phyloP scores from a whole-genome alignment of 176 grass and related monocot genomes.

The Oryza meyeriana region DNA sequence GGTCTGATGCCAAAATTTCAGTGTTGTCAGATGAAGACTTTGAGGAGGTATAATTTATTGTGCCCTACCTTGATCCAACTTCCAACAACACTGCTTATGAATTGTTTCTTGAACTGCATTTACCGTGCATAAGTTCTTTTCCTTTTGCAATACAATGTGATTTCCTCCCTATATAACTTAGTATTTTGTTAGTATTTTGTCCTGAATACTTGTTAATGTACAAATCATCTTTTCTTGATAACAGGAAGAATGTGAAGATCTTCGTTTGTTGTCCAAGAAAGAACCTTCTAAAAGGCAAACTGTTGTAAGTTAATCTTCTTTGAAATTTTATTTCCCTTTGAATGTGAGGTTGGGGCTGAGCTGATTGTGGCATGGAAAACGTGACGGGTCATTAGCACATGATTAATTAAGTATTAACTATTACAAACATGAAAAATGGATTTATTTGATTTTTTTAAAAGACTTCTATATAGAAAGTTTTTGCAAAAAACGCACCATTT shows the following conservation, averaged over 20 bases:
- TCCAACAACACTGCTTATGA: slow-evolving; percentile 8
- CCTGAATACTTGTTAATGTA: slow-evolving; percentile 20
- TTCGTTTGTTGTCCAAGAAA: slow-evolving; percentile 58
- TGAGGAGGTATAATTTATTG: slow-evolving; percentile 59
- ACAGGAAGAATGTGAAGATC: slow-evolving; percentile 80
- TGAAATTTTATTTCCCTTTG: background rate
- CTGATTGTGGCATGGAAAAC: too few species aligned
- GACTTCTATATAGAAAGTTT: too few species aligned
- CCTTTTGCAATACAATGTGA: background rate
- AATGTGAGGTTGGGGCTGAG: too few species aligned
- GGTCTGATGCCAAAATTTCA: slow-evolving; percentile 61
- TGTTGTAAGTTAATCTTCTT: slow-evolving; percentile 66
- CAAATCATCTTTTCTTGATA: slow-evolving; percentile 25
- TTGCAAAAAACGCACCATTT: too few species aligned
- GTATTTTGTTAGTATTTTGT: slow-evolving; percentile 24
- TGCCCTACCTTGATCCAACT: slow-evolving; percentile 3
- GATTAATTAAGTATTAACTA: too few species aligned
- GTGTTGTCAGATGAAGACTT: slow-evolving; percentile 77
- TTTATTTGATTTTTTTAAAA: too few species aligned
- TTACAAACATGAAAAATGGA: too few species aligned
- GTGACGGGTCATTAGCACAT: too few species aligned
- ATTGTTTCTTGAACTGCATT: background rate
- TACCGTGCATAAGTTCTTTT: background rate
- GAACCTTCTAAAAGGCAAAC: slow-evolving; percentile 57
- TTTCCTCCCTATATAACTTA: slow-evolving; percentile 7